Conservation (phyloP, 345 rosid genomes). For the Carallia pectinifolia region DNA sequence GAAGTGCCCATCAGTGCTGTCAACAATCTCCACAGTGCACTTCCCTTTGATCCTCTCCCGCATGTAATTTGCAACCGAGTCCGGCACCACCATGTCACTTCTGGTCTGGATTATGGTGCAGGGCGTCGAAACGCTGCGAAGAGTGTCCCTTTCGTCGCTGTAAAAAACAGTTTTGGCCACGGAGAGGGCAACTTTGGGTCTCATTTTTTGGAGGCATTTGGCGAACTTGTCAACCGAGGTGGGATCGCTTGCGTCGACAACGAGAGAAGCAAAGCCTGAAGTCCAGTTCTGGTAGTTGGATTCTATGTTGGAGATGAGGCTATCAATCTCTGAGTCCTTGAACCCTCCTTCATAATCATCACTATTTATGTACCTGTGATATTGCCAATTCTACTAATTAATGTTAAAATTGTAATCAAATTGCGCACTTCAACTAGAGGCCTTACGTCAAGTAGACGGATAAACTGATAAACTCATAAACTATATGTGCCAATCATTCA, state of each 20-base stretch:
- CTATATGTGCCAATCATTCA: no score
- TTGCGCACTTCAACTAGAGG: no score
- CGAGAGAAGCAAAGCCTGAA: constrained; percentile 37
- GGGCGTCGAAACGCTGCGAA: constrained; percentile 46
- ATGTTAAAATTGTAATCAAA: no score
- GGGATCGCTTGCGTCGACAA: constrained; percentile 44
- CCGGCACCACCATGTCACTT: constrained; percentile 51
- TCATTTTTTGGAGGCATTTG: constrained; percentile 45
- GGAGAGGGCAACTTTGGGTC: constrained; percentile 50
- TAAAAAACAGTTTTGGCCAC: constrained; percentile 58
- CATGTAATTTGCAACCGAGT: constrained; percentile 61
- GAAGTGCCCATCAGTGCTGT: constrained; percentile 50
- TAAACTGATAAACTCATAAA: no score
- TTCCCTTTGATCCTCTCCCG: constrained; percentile 54
- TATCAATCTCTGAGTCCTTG: constrained; percentile 34
- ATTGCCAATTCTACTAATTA: no score
- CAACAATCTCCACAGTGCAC: constrained; percentile 54
- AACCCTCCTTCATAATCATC: constrained; percentile 71
- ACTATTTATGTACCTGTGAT: constrained; percentile 48
- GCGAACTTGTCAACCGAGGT: constrained; percentile 28
- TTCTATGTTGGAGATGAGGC: constrained; percentile 42
- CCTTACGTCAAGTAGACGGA: no score
- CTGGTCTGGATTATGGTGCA: constrained; percentile 55
- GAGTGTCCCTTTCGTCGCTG: constrained; percentile 50
- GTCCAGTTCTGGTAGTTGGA: constrained; percentile 54